Evolutionary conservation across 2,329 filamentous ascomycete genomes (phyloP), one percentile per base, ranked within the genome.

Genomic region (Mollisiaceae sp.): DNA sequence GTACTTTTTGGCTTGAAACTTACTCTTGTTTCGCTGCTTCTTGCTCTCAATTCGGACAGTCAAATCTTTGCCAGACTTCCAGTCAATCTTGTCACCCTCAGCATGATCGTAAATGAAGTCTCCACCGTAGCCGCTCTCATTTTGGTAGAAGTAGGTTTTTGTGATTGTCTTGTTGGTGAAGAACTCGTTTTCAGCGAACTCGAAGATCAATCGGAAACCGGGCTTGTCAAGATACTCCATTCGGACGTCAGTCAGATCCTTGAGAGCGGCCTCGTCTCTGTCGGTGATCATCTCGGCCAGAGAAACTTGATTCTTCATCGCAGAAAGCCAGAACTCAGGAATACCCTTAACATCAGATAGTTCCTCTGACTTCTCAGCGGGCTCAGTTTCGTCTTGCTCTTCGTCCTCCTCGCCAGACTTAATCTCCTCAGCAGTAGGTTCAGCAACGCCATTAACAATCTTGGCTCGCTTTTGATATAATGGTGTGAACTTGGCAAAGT

Each of bases 71-170:
- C 91, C 91, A 11, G 89, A 83, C 82, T 97, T 95, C 95, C 95
- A 99, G 74, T 97, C 91, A 76, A 99, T 97, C 86, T 97, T 95
- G 79, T 97, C 92, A 71, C 96, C 95, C 80, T 99, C 94, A 65
- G 96, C 95, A 78, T 99, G 95, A 79, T 99, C 95, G 79, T 99
- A 99, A 81, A 99, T 98, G 82, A 98, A 99, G 80, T 99, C 96
- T 73, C 95, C 96, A 73, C 94, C 95, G 76, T 99, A 99, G 66
- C 95, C 95, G 75, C 91, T 97, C 86, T 99, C 95, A 77, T 95
- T 96, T 82, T 97, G 94, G 83, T 99, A 99, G 84, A 89, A 98
- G 83, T 99, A 99, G 66, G 94, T 97, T 88, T 99, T 99, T 77
- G 92, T 93, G 79, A 99, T 89, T 73, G 87, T 92, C 86, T 97